A percentile compares a stretch with the other conserved stretches of the same genome.
Conservation (phyloP, 1,284 basidiomycete species). For the Chalciporus sp. region DNA sequence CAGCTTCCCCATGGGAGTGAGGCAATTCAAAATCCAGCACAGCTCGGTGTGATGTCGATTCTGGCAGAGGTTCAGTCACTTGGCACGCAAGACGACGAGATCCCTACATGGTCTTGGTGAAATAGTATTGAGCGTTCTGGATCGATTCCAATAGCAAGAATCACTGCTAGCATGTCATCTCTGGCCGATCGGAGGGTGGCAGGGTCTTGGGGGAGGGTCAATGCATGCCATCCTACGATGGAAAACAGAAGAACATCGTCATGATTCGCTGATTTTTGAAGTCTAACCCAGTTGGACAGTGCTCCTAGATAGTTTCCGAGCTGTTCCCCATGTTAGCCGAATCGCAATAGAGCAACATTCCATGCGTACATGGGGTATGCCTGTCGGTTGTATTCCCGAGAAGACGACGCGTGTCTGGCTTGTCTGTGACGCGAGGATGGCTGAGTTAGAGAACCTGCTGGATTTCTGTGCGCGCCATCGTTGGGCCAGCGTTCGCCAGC, state of each 20-base stretch:
- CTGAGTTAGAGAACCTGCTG: background rate
- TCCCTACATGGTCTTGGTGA: slow-evolving; percentile 85
- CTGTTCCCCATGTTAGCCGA: slow-evolving; percentile 43
- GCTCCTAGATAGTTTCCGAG: slow-evolving; percentile 95
- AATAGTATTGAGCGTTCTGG: slow-evolving; percentile 71
- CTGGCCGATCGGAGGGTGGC: slow-evolving; percentile 61
- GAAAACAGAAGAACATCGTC: slow-evolving; percentile 79
- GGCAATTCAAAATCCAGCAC: slow-evolving; percentile 89
- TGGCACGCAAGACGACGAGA: background rate
- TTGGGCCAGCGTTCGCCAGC: slow-evolving; percentile 1
- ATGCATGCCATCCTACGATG: slow-evolving; percentile 90
- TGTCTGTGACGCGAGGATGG: slow-evolving; percentile 5
- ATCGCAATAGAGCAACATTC: background rate
- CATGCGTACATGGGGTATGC: slow-evolving; percentile 76
- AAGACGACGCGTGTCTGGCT: slow-evolving; percentile 70
- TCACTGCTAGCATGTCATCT: slow-evolving; percentile 78
- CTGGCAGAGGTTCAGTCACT: slow-evolving; percentile 39
- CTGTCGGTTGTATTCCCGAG: slow-evolving; percentile 85
- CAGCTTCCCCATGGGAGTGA: slow-evolving; percentile 82
- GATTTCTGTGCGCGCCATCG: background rate
- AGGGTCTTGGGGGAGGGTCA: slow-evolving; percentile 89
- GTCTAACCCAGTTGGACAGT: slow-evolving; percentile 83
- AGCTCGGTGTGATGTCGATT: slow-evolving; percentile 86
- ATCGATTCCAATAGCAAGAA: slow-evolving; percentile 87
- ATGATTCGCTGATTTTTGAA: slow-evolving; percentile 63